Evolutionary conservation across 441 rosid genomes (phyloP), one percentile per base, ranked within the genome.

Genomic region (Populus hybrid): DNA sequence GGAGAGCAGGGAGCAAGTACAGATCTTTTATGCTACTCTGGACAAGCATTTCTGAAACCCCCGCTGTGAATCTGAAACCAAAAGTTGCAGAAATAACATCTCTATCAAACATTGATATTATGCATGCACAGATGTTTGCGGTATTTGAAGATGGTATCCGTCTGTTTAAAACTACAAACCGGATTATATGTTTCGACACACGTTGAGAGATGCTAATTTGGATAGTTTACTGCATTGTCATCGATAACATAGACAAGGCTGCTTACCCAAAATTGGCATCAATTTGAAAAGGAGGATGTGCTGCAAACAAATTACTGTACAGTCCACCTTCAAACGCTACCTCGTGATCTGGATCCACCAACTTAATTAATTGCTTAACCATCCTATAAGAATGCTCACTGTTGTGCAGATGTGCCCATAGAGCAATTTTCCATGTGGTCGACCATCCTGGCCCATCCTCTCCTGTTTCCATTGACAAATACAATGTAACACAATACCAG

Each of bases 361-460:
- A 84, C 81, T 82, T 82, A 69, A 95, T 76, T 79, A 92, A 80
- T 82, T 86, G 92, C 74, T 91, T 90, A 74, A 92, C 87, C 94
- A 95, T 84, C 67, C 80, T 84, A 83, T 95, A 94, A 0, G 99
- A 97, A 69, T 87, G 87, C 73, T 94, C 91, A 6, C 89, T 88
- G 72, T 91, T 87, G 79, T 78, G 88, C 67, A 95, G 93, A 74
- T 86, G 94, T 9, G 97, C 98, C 99, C 99, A 95, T 68, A 90
- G 74, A 36, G 97, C 94, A 61, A 81, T 85, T 85, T 94, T 95
- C 99, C 99, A 95, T 0, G 89, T 75, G 31, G 93, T 95, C 73
- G 99, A 95, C 98, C 98, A 95, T 66, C 97, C 97, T 1, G 97
- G 97, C 29, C 97, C 98, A 12, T 89, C 92, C 81, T 92, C 98